These are phyloP conservation scores for Solanum sejunctum DNA, from an alignment of 257 asterid species.

Conservation along the genomic window DNA sequence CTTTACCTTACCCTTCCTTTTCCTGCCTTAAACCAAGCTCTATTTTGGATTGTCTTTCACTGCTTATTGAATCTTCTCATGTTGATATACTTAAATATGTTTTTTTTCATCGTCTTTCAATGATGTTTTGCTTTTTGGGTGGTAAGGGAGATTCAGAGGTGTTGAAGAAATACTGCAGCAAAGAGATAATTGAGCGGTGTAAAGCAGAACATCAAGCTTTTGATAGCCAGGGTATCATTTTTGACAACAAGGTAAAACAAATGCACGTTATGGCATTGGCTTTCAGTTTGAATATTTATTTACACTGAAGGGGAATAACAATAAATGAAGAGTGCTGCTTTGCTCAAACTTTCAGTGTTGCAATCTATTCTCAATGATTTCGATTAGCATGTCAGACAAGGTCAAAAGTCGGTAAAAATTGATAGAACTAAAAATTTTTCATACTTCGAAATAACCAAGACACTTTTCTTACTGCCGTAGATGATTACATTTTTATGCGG, in stretches of 20 bases:
- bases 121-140: not conserved
- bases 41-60: not conserved
- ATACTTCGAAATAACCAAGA: not conserved
- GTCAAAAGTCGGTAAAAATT: not conserved
- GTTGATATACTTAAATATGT: not conserved
- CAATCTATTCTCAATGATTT: not conserved
- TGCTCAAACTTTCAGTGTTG: not conserved
- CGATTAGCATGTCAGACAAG: not conserved
- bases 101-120: not conserved
- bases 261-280: not conserved
- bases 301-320: not conserved
- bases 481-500: not conserved
- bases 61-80: not conserved
- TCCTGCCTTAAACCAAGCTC: not conserved
- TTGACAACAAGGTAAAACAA: conserved; percentile 70
- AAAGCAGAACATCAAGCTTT: conserved; percentile 74
- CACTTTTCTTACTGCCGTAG: not conserved
- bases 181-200: conserved; percentile 78
- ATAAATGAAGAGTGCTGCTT: not conserved
- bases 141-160: conserved; percentile 59
- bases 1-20: not conserved
- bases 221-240: conserved; percentile 61
- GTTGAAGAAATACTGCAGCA: conserved; percentile 64
- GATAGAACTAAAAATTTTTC: not conserved
- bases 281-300: not conserved